These are phyloP conservation scores for Vitis rotundifolia DNA, from an alignment of 164 flowering plant genomes.

Conservation along the genomic window DNA sequence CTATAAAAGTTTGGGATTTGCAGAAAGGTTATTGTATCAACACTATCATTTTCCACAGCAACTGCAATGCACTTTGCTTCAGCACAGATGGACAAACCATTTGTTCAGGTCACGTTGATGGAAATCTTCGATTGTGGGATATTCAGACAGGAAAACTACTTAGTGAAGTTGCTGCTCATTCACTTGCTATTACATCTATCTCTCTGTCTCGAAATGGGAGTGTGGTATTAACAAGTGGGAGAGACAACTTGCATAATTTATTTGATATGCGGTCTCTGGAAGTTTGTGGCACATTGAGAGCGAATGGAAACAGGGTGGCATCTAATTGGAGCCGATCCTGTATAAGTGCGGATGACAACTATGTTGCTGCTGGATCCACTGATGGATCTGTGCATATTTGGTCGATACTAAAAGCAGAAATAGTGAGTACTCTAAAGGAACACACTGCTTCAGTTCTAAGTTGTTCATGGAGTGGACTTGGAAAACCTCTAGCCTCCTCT, in stretches of 20 bases:
- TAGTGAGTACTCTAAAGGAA: constrained; percentile 72
- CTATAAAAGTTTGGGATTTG: constrained; percentile 92
- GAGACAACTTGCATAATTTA: constrained; percentile 88
- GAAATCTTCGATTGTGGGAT: constrained; percentile 89
- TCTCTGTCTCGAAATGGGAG: constrained; percentile 74
- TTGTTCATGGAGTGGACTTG: constrained; percentile 92
- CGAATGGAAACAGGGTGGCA: constrained; percentile 69
- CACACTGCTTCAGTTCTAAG: constrained; percentile 71
- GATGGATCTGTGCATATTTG: constrained; percentile 85
- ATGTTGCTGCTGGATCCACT: constrained; percentile 85
- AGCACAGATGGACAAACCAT: constrained; percentile 83
- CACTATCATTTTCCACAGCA: constrained; percentile 78
- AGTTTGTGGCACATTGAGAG: constrained; percentile 78
- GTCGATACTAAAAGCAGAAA: constrained; percentile 66
- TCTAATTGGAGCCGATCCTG: constrained; percentile 97
- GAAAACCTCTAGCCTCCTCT: constrained; percentile 83
- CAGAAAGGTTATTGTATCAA: constrained; percentile 82
- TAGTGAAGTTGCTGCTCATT: constrained; percentile 90
- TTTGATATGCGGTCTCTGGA: constrained; percentile 84
- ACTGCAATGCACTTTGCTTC: constrained; percentile 88
- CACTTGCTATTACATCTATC: constrained; percentile 75
- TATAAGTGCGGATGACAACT: constrained; percentile 82
- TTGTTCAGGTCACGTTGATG: constrained; percentile 93
- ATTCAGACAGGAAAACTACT: constrained; percentile 70
- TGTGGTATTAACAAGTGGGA: constrained; percentile 74